Evolutionary conservation across 2,329 filamentous ascomycete genomes (phyloP).

Genomic region (Aspergillus sp.): DNA sequence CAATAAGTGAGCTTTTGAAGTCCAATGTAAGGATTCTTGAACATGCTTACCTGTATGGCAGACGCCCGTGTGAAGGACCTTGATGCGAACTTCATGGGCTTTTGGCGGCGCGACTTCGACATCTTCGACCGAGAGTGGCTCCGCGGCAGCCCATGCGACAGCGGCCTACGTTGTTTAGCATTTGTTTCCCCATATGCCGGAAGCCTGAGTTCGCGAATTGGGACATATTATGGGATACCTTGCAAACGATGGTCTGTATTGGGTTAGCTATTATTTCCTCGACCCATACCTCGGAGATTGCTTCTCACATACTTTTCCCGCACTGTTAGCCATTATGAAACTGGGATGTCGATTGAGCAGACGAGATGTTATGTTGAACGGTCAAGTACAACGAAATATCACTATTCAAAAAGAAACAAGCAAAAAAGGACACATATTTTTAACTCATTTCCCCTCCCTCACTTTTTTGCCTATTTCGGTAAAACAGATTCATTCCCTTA

Average conservation of each 20-base stretch:
- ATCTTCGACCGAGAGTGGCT: conserved; percentile 82
- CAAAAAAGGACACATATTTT: no score
- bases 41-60: conserved; percentile 77
- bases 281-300: no score
- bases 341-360: no score
- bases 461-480: no score
- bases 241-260: conserved; percentile 80
- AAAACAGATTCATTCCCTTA: no score
- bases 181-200: no score
- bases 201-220: no score
- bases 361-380: no score
- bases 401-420: no score
- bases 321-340: conserved; percentile 47
- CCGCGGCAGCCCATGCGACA: conserved; percentile 92
- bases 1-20: background rate
- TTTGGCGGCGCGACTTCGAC: conserved; percentile 83
- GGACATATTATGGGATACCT: conserved; percentile 39
- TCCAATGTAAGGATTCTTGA: background rate
- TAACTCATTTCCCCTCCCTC: no score
- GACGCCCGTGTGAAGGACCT: conserved; percentile 96
- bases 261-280: conserved; percentile 7
- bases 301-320: conserved; percentile 44
- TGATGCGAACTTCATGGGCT: conserved; percentile 91
- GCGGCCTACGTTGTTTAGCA: conserved; percentile 55
- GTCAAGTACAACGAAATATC: no score